These are phyloP conservation scores for Peribolospora kevripleyi DNA, from an alignment of 768 basidiomycete genomes.

Conservation along the genomic window DNA sequence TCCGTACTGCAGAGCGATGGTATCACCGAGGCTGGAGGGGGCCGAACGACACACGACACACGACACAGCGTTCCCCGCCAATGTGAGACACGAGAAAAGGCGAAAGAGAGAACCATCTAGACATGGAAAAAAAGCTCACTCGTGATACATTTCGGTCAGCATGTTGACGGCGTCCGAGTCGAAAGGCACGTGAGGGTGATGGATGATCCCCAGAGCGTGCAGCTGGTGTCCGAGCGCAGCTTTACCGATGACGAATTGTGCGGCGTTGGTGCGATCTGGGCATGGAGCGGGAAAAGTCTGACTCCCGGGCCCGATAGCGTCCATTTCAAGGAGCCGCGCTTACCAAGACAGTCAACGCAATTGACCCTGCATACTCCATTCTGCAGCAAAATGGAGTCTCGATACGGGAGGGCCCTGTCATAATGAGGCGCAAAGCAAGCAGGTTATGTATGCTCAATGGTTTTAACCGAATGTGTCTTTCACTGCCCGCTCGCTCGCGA, in stretches of 20 bases:
- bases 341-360: slow-evolving; percentile 85
- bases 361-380: slow-evolving; percentile 82
- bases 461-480: too few relatives aligned
- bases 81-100: neutral
- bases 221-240: slow-evolving; percentile 83
- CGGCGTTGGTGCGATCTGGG: slow-evolving; percentile 54
- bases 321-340: neutral
- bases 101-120: neutral
- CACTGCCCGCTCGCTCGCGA: too few relatives aligned
- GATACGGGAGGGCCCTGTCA: slow-evolving; percentile 26
- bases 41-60: neutral
- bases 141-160: slow-evolving; percentile 95
- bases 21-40: slow-evolving; percentile 23
- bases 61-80: too few relatives aligned
- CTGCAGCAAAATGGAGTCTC: slow-evolving; percentile 50
- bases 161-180: slow-evolving; percentile 90
- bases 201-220: slow-evolving; percentile 74
- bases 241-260: slow-evolving; percentile 90
- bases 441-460: neutral
- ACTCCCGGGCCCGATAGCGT: slow-evolving; percentile 2
- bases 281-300: neutral
- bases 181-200: slow-evolving; percentile 60
- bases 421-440: neutral
- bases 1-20: slow-evolving; percentile 85
- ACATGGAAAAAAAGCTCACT: slow-evolving; percentile 26